Evolutionary conservation across 2,329 filamentous ascomycete genomes (phyloP).

Genomic region (Didymellaceae sp.): DNA sequence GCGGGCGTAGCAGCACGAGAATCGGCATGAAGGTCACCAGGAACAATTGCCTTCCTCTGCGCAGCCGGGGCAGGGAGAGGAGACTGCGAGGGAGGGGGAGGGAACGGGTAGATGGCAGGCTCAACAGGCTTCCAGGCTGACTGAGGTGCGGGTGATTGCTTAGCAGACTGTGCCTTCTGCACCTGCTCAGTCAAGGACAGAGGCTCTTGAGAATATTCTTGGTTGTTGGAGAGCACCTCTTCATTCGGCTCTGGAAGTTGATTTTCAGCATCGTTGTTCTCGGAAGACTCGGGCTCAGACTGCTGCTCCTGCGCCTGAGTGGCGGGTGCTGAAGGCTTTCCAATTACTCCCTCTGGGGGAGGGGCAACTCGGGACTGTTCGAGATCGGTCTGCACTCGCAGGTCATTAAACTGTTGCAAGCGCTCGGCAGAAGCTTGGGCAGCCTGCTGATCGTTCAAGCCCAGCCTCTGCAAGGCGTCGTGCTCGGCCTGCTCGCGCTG

Average conservation of each 20-base stretch:
- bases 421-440: conserved; percentile 66
- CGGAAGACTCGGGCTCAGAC: conserved; percentile 27
- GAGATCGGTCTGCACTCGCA: conserved; percentile 75
- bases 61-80: conserved; percentile 88
- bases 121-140: conserved; percentile 67
- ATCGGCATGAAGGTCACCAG: conserved; percentile 71
- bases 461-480: conserved; percentile 49
- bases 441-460: conserved; percentile 39
- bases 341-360: conserved; percentile 47
- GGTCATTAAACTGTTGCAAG: conserved; percentile 80
- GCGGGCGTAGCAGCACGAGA: conserved; percentile 81
- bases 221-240: conserved; percentile 13
- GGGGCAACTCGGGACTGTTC: conserved; percentile 44
- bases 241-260: conserved; percentile 19
- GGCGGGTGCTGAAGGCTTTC: conserved; percentile 34
- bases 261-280: conserved; percentile 24
- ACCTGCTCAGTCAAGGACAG: conserved; percentile 84
- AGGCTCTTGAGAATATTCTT: conserved; percentile 58
- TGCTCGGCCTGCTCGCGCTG: conserved; percentile 68
- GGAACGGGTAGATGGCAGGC: conserved; percentile 79
- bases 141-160: conserved; percentile 62
- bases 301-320: conserved; percentile 33
- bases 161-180: conserved; percentile 72
- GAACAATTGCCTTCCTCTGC: conserved; percentile 84
- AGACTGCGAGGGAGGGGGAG: conserved; percentile 76